Conservation (phyloP, 2,329 filamentous ascomycete genomes). For the Pezicula radicicola region DNA sequence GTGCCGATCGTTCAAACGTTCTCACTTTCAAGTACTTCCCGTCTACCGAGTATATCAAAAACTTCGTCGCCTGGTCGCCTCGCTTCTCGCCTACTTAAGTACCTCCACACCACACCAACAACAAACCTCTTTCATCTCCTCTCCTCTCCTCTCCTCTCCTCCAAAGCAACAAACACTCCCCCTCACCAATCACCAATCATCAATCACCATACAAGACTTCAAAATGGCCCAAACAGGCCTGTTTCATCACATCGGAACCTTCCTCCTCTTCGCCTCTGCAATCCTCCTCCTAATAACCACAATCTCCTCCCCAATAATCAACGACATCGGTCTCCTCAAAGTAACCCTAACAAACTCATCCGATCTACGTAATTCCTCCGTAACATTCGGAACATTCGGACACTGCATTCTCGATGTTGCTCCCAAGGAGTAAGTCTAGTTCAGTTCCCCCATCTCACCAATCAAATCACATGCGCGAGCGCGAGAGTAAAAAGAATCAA, state of each 20-base stretch:
- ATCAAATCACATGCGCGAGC: background rate
- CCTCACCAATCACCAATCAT: too few relatives aligned
- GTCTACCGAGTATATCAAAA: too few relatives aligned
- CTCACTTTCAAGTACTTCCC: too few relatives aligned
- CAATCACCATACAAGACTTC: too few relatives aligned
- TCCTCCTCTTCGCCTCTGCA: slow-evolving; percentile 51
- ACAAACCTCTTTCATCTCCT: too few relatives aligned
- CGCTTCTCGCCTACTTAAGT: too few relatives aligned
- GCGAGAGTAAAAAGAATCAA: too few relatives aligned
- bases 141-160: too few relatives aligned
- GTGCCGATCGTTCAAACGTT: too few relatives aligned
- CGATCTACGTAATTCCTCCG: slow-evolving; percentile 28
- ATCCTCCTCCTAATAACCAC: slow-evolving; percentile 55
- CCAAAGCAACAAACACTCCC: too few relatives aligned
- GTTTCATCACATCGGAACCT: slow-evolving; percentile 55
- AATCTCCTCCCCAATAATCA: slow-evolving; percentile 57
- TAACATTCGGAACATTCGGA: slow-evolving; percentile 60
- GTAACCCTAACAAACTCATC: slow-evolving; percentile 41
- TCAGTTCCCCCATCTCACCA: background rate
- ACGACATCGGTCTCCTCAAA: slow-evolving; percentile 50
- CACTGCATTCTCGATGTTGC: slow-evolving; percentile 43
- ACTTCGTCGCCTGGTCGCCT: too few relatives aligned
- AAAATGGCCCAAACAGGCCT: slow-evolving; percentile 25
- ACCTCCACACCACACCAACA: too few relatives aligned
- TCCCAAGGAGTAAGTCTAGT: slow-evolving; percentile 19